Conservation (phyloP, 2,329 filamentous ascomycete genomes). For the Dactylellina parvicollis region DNA sequence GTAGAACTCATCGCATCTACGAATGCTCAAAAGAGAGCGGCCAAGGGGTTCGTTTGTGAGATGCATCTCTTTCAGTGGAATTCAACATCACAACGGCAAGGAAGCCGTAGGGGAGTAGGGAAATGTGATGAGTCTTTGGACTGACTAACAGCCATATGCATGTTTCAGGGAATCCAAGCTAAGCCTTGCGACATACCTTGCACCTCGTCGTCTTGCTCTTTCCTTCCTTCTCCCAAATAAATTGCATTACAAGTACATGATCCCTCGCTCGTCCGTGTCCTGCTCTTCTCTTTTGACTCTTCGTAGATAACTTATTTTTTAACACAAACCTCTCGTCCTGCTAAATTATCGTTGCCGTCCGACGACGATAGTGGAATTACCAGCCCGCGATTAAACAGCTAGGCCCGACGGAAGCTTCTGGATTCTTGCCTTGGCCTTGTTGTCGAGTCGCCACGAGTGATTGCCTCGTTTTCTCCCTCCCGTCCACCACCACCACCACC, state of each 20-base stretch:
- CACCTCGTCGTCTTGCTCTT: slow-evolving; percentile 3
- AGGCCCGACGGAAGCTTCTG: slow-evolving; percentile 47
- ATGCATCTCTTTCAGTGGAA: too few relatives aligned
- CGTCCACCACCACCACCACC: background rate
- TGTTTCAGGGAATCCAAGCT: slow-evolving; percentile 45
- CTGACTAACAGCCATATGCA: slow-evolving; percentile 19
- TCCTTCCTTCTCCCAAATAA: background rate
- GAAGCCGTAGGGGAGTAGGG: too few relatives aligned
- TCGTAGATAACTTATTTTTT: background rate
- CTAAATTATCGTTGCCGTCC: background rate
- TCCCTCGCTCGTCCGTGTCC: background rate
- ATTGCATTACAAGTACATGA: slow-evolving; percentile 9
- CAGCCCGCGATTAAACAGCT: background rate
- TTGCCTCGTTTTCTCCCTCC: slow-evolving; percentile 43
- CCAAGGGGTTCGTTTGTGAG: too few relatives aligned
- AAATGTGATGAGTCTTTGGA: background rate
- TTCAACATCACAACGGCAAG: too few relatives aligned
- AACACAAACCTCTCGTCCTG: background rate
- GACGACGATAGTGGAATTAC: background rate
- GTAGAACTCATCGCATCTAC: too few relatives aligned
- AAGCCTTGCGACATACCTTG: slow-evolving; percentile 52
- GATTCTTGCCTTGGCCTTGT: slow-evolving; percentile 46
- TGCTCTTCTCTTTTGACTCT: background rate
- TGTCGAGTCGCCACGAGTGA: slow-evolving; percentile 49
- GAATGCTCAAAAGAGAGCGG: too few relatives aligned